Evolutionary conservation across 1,139 yeast species (phyloP).

Genomic region (Zygosaccharomyces sapae): DNA sequence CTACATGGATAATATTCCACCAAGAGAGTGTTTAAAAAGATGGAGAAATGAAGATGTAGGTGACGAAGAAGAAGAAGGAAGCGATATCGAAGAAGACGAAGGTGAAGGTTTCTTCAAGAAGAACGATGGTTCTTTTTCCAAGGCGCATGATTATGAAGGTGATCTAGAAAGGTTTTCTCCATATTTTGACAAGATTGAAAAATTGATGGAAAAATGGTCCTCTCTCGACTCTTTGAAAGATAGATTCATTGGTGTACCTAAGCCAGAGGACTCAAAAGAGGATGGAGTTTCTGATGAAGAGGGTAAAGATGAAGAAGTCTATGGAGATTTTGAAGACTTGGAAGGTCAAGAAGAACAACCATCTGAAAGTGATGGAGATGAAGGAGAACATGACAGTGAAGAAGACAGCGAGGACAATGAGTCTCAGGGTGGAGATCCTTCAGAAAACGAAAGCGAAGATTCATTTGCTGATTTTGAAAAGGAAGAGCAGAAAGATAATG

Average conservation of each 20-base stretch:
- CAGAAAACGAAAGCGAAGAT: conserved; percentile 34
- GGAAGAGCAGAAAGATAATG: conserved; percentile 38
- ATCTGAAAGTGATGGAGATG: conserved; percentile 18
- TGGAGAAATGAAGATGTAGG: conserved; percentile 61
- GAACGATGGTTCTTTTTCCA: conserved; percentile 36
- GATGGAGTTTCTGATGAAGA: conserved; percentile 40
- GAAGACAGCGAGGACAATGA: conserved; percentile 18
- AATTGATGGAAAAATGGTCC: conserved; percentile 52
- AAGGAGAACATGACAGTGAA: conserved; percentile 34
- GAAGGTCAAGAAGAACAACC: conserved; percentile 43
- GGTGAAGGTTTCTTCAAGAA: conserved; percentile 68
- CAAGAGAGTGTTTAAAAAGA: conserved; percentile 67
- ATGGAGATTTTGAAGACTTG: conserved; percentile 78
- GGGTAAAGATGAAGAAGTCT: conserved; percentile 53
- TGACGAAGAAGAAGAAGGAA: conserved; percentile 40
- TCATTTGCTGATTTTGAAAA: conserved; percentile 55
- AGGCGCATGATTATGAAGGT: conserved; percentile 14
- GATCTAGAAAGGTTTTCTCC: conserved; percentile 37
- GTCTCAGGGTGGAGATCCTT: conserved; percentile 31
- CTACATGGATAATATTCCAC: conserved; percentile 71
- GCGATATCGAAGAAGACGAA: conserved; percentile 51
- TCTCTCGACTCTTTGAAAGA: conserved; percentile 46
- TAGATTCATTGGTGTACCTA: conserved; percentile 69
- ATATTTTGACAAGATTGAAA: conserved; percentile 46
- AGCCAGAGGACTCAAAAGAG: conserved; percentile 39